Percentiles rank a stretch among this genome's conserved stretches.
Conservation (phyloP, 768 basidiomycete genomes). For the Multifurca ochricompacta region DNA sequence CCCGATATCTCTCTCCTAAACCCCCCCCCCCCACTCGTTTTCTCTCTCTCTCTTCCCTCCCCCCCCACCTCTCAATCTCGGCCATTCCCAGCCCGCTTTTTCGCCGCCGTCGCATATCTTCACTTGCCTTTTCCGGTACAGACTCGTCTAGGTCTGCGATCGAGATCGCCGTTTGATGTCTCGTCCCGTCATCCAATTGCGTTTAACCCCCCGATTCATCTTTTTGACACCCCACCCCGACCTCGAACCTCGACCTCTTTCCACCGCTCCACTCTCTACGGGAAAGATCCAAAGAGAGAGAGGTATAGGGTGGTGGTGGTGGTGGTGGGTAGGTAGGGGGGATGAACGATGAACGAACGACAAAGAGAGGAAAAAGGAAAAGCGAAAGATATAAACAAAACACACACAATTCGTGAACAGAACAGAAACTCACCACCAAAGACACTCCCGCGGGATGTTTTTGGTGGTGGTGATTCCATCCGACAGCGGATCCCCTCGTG, state of each 20-base stretch:
- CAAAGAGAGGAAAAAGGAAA: no score
- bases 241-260: constrained; percentile 5
- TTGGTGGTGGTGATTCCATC: constrained; percentile 12
- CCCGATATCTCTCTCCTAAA: no score
- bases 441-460: no score
- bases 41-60: no score
- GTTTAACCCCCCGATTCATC: constrained; percentile 10
- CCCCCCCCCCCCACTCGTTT: no score
- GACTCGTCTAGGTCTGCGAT: constrained; percentile 16
- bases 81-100: constrained; percentile 16
- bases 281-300: no score
- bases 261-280: not conserved
- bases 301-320: no score
- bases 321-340: no score
- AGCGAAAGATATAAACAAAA: not conserved
- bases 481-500: not conserved
- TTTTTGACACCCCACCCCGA: not conserved
- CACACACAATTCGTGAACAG: no score
- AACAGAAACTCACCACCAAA: no score
- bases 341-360: no score
- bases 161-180: constrained; percentile 18
- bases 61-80: constrained; percentile 8
- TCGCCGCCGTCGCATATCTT: constrained; percentile 16
- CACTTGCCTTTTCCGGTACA: constrained; percentile 9
- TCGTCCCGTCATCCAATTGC: not conserved